Base-by-base conservation (phyloP, 371 early-diverging fungal species). In the Mucor racemosus region DNA sequence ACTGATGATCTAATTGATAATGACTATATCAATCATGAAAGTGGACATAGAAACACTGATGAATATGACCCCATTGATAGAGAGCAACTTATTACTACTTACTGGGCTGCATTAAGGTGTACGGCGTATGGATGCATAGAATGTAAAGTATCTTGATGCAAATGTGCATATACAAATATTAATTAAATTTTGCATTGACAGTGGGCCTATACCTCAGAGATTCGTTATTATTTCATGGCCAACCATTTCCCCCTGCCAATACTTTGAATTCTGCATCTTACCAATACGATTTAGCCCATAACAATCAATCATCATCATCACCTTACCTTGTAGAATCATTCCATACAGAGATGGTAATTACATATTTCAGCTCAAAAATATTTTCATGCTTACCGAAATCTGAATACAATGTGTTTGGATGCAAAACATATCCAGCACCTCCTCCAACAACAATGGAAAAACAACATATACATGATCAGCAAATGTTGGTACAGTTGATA, bases 41-140 rank as follows among this genome's bases (percentile, higher is more conserved):
- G 33, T 33, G 60, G 39, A 26, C 40, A 31, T 33, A 33, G 11
- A 33, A 40, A 44, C 17, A 33, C 40, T 3, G 10, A 15, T 1
- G 15, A 41, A 5, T 67, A 66, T 58, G 66, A 72, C 35, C 60
- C 62, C 8, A 64, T 77, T 26, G 75, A 75, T 15, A 60, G 61
- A 54, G 77, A 77, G 31, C 46, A 58, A 8, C 35, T 72, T n/a
- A 35, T 67, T 9, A 68, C 44, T 44, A 66, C 75, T 4, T 80
- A 68, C 41, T 77, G 80, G 77, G 64, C 69, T 7, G 65, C 73
- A 11, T 75, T 67, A n/a, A 63, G 60, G 17, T 38, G 40, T 4
- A 80, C 76, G 0, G 61, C 73, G 14, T 64, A 66, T 39, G 80
- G 80, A 0, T 72, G 74, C 39, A 67, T 78, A 33, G 76, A 76